Evolutionary conservation across 176 grass and related monocot genomes (phyloP).

Genomic region (Avena insularis): DNA sequence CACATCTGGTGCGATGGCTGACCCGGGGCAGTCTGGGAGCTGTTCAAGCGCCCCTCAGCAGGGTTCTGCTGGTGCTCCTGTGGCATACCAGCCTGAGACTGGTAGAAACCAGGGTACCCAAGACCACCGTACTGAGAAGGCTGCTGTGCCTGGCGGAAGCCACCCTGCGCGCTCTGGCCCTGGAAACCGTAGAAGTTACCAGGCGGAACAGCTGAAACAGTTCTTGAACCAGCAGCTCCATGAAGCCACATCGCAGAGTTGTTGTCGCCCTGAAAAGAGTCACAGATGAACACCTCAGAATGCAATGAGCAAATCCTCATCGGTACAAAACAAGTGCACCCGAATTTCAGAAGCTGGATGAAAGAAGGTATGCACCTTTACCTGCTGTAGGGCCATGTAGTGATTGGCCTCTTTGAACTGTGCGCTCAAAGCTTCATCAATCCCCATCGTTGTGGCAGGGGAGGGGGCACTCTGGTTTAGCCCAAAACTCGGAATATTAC

Average conservation of each 20-base stretch:
- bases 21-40: constrained; percentile 46
- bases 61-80: constrained; percentile 73
- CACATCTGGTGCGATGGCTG: constrained; percentile 80
- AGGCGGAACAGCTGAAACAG: constrained; percentile 67
- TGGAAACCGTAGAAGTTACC: constrained; percentile 80
- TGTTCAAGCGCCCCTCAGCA: constrained; percentile 63
- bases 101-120: constrained; percentile 76
- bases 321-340: constrained; percentile 5
- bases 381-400: constrained; percentile 89
- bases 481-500: constrained; percentile 71
- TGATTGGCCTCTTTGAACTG: constrained; percentile 87
- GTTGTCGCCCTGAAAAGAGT: constrained; percentile 59
- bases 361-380: constrained; percentile 29
- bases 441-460: constrained; percentile 58
- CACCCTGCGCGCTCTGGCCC: constrained; percentile 66
- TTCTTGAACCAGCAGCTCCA: constrained; percentile 75
- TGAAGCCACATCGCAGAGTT: constrained; percentile 87
- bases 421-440: constrained; percentile 77
- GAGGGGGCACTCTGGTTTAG: constrained; percentile 64
- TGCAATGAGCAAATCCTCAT: constrained; percentile 11
- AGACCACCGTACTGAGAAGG: constrained; percentile 72
- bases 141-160: constrained; percentile 74
- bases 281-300: neutral
- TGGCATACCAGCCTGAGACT: constrained; percentile 61
- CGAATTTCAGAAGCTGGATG: constrained; percentile 10